Conservation (phyloP, 108 stramenopile species). For the Cyclotella sp. region DNA sequence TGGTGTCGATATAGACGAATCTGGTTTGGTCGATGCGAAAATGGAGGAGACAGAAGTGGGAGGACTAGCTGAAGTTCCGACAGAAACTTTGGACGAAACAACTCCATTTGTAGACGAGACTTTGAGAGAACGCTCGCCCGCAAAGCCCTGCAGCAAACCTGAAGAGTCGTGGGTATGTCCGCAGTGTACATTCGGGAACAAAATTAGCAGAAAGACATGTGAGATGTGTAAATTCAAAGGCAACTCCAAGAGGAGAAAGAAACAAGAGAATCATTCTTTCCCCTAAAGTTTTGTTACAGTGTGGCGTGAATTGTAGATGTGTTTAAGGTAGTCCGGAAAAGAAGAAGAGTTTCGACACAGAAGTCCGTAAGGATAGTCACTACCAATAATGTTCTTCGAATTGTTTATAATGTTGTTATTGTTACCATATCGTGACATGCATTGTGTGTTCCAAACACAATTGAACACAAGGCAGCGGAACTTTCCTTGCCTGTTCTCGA, state of each 20-base stretch:
- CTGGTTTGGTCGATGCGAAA: background rate
- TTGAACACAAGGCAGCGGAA: slow-evolving; percentile 59
- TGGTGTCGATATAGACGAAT: background rate
- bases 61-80: too few relatives aligned
- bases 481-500: slow-evolving; percentile 78
- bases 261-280: too few relatives aligned
- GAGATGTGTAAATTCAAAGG: slow-evolving; percentile 38
- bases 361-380: too few relatives aligned
- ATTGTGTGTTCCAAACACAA: slow-evolving; percentile 32
- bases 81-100: too few relatives aligned
- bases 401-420: too few relatives aligned
- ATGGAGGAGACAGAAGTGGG: background rate
- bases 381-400: too few relatives aligned
- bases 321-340: too few relatives aligned
- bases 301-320: too few relatives aligned
- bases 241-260: slow-evolving; percentile 12
- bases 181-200: slow-evolving; percentile 63
- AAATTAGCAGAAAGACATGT: slow-evolving; percentile 54
- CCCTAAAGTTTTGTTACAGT: too few relatives aligned
- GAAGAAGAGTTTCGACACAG: too few relatives aligned
- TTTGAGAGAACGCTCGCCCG: background rate
- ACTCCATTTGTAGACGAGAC: background rate
- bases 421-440: background rate
- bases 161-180: slow-evolving; percentile 54
- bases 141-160: background rate